These are phyloP conservation scores for Lineolata rhizophorae DNA, from an alignment of 495 filamentous ascomycete genomes.

Conservation along the genomic window DNA sequence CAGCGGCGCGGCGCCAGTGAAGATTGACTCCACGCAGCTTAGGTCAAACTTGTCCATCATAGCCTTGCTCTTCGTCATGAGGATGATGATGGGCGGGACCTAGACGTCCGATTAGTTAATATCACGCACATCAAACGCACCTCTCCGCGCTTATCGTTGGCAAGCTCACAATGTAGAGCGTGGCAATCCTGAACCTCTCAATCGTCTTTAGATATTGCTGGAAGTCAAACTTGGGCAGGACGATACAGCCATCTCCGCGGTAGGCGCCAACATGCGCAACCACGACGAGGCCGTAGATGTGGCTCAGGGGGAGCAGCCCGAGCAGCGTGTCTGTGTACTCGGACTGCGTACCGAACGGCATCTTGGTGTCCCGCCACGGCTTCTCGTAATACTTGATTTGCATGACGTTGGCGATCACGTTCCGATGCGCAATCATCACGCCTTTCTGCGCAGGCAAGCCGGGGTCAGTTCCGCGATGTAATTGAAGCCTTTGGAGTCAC, in stretches of 20 bases:
- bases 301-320: constrained; percentile 61
- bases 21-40: constrained; percentile 40
- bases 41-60: constrained; percentile 50
- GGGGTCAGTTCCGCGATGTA: too few relatives aligned
- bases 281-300: constrained; percentile 72
- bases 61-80: constrained; percentile 45
- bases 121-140: too few relatives aligned
- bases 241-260: constrained; percentile 54
- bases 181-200: constrained; percentile 48
- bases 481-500: neutral
- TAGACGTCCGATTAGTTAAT: constrained; percentile 8
- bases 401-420: constrained; percentile 69
- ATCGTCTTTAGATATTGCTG: constrained; percentile 39
- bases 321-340: constrained; percentile 36
- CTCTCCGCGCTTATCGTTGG: neutral
- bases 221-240: constrained; percentile 76
- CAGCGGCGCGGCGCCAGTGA: constrained; percentile 68
- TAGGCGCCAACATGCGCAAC: constrained; percentile 46
- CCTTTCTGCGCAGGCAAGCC: constrained; percentile 76
- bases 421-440: constrained; percentile 77
- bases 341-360: constrained; percentile 7
- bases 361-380: constrained; percentile 19
- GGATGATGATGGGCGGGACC: constrained; percentile 76
- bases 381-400: constrained; percentile 37
- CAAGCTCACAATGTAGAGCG: constrained; percentile 38